These are phyloP conservation scores for Irpex rosettiformis DNA, from an alignment of 1,284 basidiomycete genomes.

Conservation along the genomic window DNA sequence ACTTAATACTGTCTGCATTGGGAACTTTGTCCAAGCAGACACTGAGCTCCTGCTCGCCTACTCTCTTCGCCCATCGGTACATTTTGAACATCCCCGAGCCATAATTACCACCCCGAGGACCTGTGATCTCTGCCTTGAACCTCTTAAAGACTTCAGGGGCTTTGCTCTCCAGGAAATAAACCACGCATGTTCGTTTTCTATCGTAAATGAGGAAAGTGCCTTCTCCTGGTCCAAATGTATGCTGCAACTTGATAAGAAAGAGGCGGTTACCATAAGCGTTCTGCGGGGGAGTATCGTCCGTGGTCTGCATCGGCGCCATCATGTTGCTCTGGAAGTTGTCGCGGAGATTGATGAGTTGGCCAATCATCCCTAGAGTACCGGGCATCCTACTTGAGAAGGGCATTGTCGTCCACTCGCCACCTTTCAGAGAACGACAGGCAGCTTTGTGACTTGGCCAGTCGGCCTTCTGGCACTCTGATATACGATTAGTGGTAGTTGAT, in stretches of 20 bases:
- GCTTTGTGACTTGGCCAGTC: conserved; percentile 40
- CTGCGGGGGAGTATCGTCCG: conserved; percentile 16
- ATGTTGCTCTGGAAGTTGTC: conserved; percentile 4
- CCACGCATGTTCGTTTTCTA: conserved; percentile 34
- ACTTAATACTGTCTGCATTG: conserved; percentile 21
- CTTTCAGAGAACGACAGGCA: conserved; percentile 35
- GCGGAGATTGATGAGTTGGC: conserved; percentile 14
- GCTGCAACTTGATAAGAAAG: conserved; percentile 42
- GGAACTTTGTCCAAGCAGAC: conserved; percentile 25
- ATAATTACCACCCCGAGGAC: conserved; percentile 16
- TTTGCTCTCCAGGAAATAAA: conserved; percentile 23
- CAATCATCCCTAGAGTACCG: conserved; percentile 13
- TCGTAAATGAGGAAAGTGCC: conserved; percentile 37
- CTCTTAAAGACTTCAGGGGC: conserved; percentile 16
- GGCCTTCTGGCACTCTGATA: conserved; percentile 35
- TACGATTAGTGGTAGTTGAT: neutral
- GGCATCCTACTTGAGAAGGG: conserved; percentile 21
- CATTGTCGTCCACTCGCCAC: conserved; percentile 36
- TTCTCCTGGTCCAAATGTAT: conserved; percentile 6
- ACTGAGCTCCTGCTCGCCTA: conserved; percentile 24
- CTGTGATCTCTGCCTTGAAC: conserved; percentile 18
- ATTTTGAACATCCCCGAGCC: conserved; percentile 23
- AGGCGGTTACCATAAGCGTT: conserved; percentile 32
- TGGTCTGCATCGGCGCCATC: neutral
- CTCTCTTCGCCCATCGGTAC: conserved; percentile 30